These are phyloP conservation scores for Heimioporus punctisporus DNA, from an alignment of 1,284 basidiomycete species.

Conservation along the genomic window DNA sequence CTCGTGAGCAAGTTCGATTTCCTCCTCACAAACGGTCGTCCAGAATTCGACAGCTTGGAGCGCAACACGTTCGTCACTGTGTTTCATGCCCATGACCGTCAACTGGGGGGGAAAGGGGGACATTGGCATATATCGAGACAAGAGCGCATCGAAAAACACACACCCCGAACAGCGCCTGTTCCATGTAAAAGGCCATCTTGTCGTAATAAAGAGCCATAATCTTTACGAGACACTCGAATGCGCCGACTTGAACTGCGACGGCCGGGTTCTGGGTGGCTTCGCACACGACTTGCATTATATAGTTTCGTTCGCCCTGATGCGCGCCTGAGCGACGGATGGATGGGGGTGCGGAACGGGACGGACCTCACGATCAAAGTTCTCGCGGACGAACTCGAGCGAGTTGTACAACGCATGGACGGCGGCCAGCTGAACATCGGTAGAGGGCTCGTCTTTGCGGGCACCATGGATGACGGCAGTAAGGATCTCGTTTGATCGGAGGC, in stretches of 20 bases:
- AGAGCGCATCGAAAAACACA: slow-evolving; percentile 34
- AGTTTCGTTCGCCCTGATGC: slow-evolving; percentile 93
- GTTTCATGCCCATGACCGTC: slow-evolving; percentile 99
- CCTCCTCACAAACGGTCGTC: slow-evolving; percentile 99
- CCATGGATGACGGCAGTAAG: slow-evolving; percentile 99
- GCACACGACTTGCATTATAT: slow-evolving; percentile 99
- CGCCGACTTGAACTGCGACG: slow-evolving; percentile 85
- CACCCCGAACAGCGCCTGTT: slow-evolving; percentile 97
- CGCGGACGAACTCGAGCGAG: slow-evolving; percentile 96
- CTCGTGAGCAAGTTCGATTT: slow-evolving; percentile 93
- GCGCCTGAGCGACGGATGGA: background rate
- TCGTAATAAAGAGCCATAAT: slow-evolving; percentile 99
- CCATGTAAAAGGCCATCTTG: slow-evolving; percentile 99
- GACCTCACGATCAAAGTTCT: slow-evolving; percentile 98
- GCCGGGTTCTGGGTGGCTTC: slow-evolving; percentile 93
- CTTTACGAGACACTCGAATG: slow-evolving; percentile 95
- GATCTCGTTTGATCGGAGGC: slow-evolving; percentile 94
- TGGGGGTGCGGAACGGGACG: slow-evolving; percentile 18
- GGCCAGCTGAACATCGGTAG: slow-evolving; percentile 93
- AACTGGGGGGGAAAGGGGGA: slow-evolving; percentile 53
- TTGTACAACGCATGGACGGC: slow-evolving; percentile 95
- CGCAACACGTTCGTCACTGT: slow-evolving; percentile 89
- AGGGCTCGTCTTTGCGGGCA: slow-evolving; percentile 95
- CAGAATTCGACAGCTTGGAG: slow-evolving; percentile 99
- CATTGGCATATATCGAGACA: slow-evolving; percentile 20